These are phyloP conservation scores for Thoreauomyces humboldtii DNA, from an alignment of 192 early-diverging fungal species.

Conservation along the genomic window DNA sequence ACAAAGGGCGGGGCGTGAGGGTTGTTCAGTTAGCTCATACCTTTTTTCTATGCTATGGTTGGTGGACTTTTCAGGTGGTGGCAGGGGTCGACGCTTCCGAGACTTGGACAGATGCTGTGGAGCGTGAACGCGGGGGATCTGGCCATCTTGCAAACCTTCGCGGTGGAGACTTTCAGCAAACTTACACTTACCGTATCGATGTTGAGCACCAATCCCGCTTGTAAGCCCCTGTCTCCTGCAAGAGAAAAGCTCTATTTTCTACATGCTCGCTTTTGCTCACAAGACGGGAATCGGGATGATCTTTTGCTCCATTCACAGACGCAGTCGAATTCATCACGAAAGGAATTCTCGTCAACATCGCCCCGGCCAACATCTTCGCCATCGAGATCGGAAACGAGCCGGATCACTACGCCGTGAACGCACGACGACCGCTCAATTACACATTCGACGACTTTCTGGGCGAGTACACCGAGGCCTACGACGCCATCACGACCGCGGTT, in stretches of 20 bases:
- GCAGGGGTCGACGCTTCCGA: conserved; percentile 20
- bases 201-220: conserved; percentile 25
- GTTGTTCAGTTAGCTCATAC: too few species aligned
- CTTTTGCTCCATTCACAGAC: neutral
- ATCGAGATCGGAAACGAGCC: conserved; percentile 32
- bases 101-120: conserved; percentile 10
- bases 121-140: conserved; percentile 15
- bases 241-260: too few species aligned
- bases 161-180: neutral
- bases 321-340: conserved; percentile 23
- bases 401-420: conserved; percentile 24
- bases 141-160: conserved; percentile 12
- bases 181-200: conserved; percentile 12
- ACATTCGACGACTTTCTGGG: conserved; percentile 8
- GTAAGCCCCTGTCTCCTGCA: conserved; percentile 9
- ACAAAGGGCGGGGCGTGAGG: neutral
- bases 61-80: conserved; percentile 12
- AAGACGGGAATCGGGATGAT: too few species aligned
- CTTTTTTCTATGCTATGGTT: neutral
- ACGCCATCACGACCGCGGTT: conserved; percentile 14
- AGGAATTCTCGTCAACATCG: conserved; percentile 12
- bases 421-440: conserved; percentile 16
- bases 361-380: conserved; percentile 12
- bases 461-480: conserved; percentile 12
- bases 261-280: too few species aligned